These are phyloP conservation scores for Fusarium devonianum DNA, from an alignment of 2,329 filamentous ascomycete genomes.

Conservation along the genomic window DNA sequence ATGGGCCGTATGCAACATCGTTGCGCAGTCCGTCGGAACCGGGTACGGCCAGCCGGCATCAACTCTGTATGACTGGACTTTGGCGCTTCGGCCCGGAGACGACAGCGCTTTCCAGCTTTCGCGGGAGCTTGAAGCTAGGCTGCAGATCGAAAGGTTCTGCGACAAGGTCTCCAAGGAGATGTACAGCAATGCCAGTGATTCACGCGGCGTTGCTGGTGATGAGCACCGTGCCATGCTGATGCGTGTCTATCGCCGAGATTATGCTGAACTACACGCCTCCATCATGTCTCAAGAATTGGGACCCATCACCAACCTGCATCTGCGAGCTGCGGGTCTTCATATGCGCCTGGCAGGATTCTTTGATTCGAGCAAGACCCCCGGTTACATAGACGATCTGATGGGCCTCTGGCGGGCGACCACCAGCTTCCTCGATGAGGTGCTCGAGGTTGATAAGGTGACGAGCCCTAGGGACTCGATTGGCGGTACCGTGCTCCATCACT, in stretches of 20 bases:
- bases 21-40: constrained; percentile 81
- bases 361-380: constrained; percentile 74
- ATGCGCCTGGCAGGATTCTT: constrained; percentile 83
- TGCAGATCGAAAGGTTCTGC: constrained; percentile 77
- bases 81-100: constrained; percentile 67
- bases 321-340: constrained; percentile 77
- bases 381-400: constrained; percentile 77
- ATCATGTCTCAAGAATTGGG: constrained; percentile 66
- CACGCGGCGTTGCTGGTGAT: constrained; percentile 71
- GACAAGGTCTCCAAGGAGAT: constrained; percentile 81
- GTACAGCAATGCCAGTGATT: constrained; percentile 79
- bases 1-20: constrained; percentile 87
- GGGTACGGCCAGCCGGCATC: constrained; percentile 84
- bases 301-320: constrained; percentile 68
- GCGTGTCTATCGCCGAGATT: constrained; percentile 71
- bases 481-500: constrained; percentile 68
- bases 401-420: constrained; percentile 76
- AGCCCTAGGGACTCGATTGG: constrained; percentile 55
- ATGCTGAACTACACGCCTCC: constrained; percentile 67
- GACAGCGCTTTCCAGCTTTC: constrained; percentile 66
- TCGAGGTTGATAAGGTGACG: constrained; percentile 59
- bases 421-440: constrained; percentile 71
- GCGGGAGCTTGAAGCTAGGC: constrained; percentile 69
- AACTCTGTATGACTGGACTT: constrained; percentile 78
- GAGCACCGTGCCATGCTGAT: constrained; percentile 72